Evolutionary conservation across 257 asterid species (phyloP), one percentile per base, ranked within the genome.

Genomic region (Galeopsis tetrahit): DNA sequence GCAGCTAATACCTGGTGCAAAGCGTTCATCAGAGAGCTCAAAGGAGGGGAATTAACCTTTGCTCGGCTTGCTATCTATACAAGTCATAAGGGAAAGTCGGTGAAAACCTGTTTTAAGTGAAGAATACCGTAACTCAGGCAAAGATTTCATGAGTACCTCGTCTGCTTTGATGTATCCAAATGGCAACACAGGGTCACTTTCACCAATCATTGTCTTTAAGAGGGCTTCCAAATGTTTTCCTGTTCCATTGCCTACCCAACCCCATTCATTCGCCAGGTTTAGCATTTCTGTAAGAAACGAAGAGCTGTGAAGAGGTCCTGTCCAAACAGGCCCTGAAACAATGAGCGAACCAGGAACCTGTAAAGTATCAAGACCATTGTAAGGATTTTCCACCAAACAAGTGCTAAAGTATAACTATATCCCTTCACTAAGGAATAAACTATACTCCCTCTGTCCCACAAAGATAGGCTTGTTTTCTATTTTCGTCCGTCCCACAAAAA

Each of bases 261-360:
- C 95, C 99, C 96, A 94, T n/a, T 85, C 79, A 63, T 72, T 83
- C 14, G 98, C 96, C 88, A 94, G 79, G 76, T 79, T 78, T 14
- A 74, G 87, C 88, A 94, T 88, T 68, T 79, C 84, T 2, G 83
- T 73, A 9, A 94, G 83, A 79, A 81, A 85, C 11, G 85, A 61
- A 61, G 88, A 66, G 67, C 74, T 74, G 81, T 91, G 99, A 71
- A 91, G 97, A 65, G 97, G 97, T 44, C 99, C 98, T 55, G 93
- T 94, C 97, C 98, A 94, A 21, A 94, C 84, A 13, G 98, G 96
- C 68, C 99, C 99, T 40, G 97, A 94, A 77, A 94, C 97, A 46
- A 92, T 76, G 52, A 82, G 87, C 63, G 97, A 89, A 55, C 78
- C 72, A 6, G 83, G 83, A 78, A 65, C 93, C 99, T 91, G 88